A percentile compares a stretch with the other conserved stretches of the same genome.
phyloP scores from a whole-genome alignment of 2,329 filamentous ascomycete species.

The Colletotrichum scovillei region DNA sequence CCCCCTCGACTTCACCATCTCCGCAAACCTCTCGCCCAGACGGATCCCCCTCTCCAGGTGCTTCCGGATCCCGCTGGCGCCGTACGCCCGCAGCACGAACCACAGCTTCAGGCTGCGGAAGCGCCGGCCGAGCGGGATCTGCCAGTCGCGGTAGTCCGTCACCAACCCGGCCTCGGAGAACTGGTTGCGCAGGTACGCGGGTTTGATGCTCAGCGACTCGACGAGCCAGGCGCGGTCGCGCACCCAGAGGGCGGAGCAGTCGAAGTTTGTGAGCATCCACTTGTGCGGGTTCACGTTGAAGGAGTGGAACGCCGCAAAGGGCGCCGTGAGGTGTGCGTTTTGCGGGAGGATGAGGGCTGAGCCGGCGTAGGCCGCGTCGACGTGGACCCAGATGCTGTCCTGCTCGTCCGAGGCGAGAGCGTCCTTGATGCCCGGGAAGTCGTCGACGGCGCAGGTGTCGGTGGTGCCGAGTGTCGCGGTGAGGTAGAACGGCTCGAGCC shows the following conservation, averaged over 20 bases:
- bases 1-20: slow-evolving; percentile 63
- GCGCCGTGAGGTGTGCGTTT: slow-evolving; percentile 74
- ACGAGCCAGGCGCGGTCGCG: slow-evolving; percentile 81
- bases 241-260: slow-evolving; percentile 84
- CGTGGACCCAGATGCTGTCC: slow-evolving; percentile 85
- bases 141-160: slow-evolving; percentile 97
- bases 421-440: slow-evolving; percentile 75
- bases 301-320: slow-evolving; percentile 79
- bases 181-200: slow-evolving; percentile 83
- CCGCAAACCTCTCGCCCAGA: slow-evolving; percentile 77
- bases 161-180: slow-evolving; percentile 86
- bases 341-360: slow-evolving; percentile 85
- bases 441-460: slow-evolving; percentile 87
- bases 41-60: slow-evolving; percentile 78
- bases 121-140: slow-evolving; percentile 89
- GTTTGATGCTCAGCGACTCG: slow-evolving; percentile 80
- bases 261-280: slow-evolving; percentile 95
- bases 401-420: slow-evolving; percentile 47
- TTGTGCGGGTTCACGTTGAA: slow-evolving; percentile 99
- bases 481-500: slow-evolving; percentile 87
- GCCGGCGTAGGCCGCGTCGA: slow-evolving; percentile 94
- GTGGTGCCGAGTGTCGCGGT: slow-evolving; percentile 89
- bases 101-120: slow-evolving; percentile 94
- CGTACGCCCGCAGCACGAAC: slow-evolving; percentile 91
- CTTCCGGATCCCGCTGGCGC: slow-evolving; percentile 77